Conservation (phyloP, 352 stramenopile species). For the Peronospora tabacina region DNA sequence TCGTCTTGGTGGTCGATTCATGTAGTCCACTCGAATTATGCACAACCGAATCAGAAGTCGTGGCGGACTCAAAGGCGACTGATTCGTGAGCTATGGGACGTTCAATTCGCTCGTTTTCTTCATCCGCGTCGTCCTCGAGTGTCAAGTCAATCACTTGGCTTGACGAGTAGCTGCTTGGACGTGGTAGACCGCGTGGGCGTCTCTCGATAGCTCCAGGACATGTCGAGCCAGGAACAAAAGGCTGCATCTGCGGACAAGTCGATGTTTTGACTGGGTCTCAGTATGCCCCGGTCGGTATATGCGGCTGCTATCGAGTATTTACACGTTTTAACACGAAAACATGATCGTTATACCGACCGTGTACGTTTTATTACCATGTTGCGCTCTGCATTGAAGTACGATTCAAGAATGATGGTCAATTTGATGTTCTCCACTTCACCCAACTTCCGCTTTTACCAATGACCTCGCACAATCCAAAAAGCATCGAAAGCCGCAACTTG, state of each 20-base stretch:
- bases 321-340: background rate
- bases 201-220: background rate
- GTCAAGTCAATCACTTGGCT: conserved; percentile 47
- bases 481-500: conserved; percentile 17
- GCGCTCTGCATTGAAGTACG: conserved; percentile 20
- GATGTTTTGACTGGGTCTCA: conserved; percentile 6
- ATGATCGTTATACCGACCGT: too few species aligned
- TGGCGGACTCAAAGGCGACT: background rate
- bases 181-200: background rate
- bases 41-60: conserved; percentile 5
- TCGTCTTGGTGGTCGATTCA: background rate
- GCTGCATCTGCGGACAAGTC: conserved; percentile 11
- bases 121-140: conserved; percentile 46
- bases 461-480: conserved; percentile 12
- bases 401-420: conserved; percentile 9
- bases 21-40: conserved; percentile 5
- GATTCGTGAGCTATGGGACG: too few species aligned
- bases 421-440: conserved; percentile 17
- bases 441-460: conserved; percentile 5
- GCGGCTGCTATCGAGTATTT: conserved; percentile 2
- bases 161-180: conserved; percentile 1
- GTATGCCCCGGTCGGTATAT: conserved; percentile 18
- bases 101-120: background rate
- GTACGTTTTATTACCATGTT: too few species aligned
- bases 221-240: background rate